These are phyloP conservation scores for Penicillium egyptiacum DNA, from an alignment of 495 filamentous ascomycete genomes.

Conservation along the genomic window DNA sequence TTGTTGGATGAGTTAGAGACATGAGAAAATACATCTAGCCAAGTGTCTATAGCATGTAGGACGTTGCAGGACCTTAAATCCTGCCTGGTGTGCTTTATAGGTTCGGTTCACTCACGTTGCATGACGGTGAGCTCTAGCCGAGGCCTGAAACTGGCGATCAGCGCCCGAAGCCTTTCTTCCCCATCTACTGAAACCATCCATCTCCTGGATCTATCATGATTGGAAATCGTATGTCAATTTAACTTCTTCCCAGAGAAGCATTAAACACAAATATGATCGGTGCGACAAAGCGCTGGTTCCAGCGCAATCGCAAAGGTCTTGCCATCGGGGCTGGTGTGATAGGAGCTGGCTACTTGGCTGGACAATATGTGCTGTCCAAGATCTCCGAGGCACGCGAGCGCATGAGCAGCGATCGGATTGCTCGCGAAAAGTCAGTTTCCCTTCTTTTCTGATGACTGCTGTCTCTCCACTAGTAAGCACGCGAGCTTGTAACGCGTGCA, in stretches of 20 bases:
- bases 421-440: constrained; percentile 84
- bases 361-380: constrained; percentile 87
- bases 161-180: constrained; percentile 24
- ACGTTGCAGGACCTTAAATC: not conserved
- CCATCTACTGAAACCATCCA: constrained; percentile 19
- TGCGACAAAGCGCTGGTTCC: constrained; percentile 81
- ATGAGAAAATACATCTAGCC: not conserved
- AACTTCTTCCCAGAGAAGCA: constrained; percentile 12
- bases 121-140: constrained; percentile 31
- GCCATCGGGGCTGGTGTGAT: constrained; percentile 83
- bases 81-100: not conserved
- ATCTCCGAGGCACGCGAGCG: constrained; percentile 89
- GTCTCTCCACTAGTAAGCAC: constrained; percentile 12
- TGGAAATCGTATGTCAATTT: not conserved
- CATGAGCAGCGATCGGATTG: constrained; percentile 91
- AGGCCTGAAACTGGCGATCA: constrained; percentile 29
- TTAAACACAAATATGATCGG: constrained; percentile 62
- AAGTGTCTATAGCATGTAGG: not conserved
- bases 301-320: constrained; percentile 85
- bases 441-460: not conserved
- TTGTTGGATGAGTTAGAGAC: not conserved
- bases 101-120: constrained; percentile 3
- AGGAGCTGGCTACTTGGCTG: constrained; percentile 88
- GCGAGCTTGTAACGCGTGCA: constrained; percentile 19
- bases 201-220: constrained; percentile 17